Percentiles rank a stretch among this genome's conserved stretches.
Evolutionary conservation across 2,329 filamentous ascomycete genomes (phyloP).

Genomic region (Rasamsonia emersonii): DNA sequence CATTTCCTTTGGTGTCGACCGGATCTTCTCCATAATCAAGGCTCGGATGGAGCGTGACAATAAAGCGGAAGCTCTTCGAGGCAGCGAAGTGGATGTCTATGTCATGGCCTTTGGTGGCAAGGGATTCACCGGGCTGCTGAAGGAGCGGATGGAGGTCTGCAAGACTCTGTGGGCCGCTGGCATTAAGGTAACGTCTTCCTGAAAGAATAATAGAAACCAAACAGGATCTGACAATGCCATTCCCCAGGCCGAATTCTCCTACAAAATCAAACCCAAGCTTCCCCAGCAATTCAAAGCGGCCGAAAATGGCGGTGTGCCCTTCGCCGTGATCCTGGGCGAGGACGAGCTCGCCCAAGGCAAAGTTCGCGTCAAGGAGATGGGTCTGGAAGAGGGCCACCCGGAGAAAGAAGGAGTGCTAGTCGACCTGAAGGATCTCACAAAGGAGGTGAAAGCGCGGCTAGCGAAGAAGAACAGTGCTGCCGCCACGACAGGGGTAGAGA

Average conservation of each 20-base stretch:
- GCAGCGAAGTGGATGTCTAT: conserved; percentile 77
- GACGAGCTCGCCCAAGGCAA: conserved; percentile 78
- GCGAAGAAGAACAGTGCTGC: conserved; percentile 5
- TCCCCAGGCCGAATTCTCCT: conserved; percentile 68
- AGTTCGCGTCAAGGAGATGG: conserved; percentile 80
- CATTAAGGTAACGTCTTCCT: conserved; percentile 55
- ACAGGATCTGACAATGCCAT: conserved; percentile 9
- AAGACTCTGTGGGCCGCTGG: conserved; percentile 74
- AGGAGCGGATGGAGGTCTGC: conserved; percentile 75
- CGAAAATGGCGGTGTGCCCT: conserved; percentile 68
- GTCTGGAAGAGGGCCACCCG: conserved; percentile 69
- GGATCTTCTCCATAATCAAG: conserved; percentile 89
- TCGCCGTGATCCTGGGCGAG: conserved; percentile 82
- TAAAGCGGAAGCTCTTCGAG: conserved; percentile 47
- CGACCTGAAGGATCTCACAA: conserved; percentile 35
- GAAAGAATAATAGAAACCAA: conserved; percentile 9
- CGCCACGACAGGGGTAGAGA: conserved; percentile 4
- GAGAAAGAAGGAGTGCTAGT: conserved; percentile 84
- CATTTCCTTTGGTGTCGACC: conserved; percentile 89
- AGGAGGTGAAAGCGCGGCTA: conserved; percentile 13
- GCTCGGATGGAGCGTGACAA: conserved; percentile 57
- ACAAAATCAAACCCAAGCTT: conserved; percentile 86
- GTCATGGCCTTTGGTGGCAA: conserved; percentile 93
- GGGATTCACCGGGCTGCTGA: conserved; percentile 69
- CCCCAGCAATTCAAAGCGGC: conserved; percentile 86